Base-by-base conservation (phyloP, 2,329 filamentous ascomycete genomes). In the Calycina herbarum region DNA sequence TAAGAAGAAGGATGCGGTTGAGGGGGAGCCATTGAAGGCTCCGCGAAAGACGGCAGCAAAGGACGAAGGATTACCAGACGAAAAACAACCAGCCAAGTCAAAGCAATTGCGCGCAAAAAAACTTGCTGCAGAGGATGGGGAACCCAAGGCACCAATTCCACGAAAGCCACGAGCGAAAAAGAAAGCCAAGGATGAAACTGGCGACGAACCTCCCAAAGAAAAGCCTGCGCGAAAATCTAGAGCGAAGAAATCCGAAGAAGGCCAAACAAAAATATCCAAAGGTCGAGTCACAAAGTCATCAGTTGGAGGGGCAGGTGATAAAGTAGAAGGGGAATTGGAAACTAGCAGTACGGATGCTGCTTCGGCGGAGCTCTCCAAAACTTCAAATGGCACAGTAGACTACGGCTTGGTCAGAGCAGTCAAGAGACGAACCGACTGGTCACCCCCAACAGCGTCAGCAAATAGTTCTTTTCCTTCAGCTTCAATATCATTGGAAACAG, bases 371-470 rank as follows among this genome's bases (percentile, higher is more conserved):
- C 11, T 27, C 48, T 54, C 10, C 20, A 54, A 54, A 13, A 24
- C 48, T 13, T 20, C 20, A 24, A 54, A 54, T 54, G n/a, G 68
- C 4, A 54, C 59, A 24, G n/a, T 67, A 10, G 67, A 69, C 33
- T 67, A 51, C 60, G 72, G 70, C 10, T 64, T 77, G 17, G 66
- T 66, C 4, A 69, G 72, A 57, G 90, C 89, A 7, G 75, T 84
- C 31, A 79, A 78, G 57, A 81, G 90, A 66, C 82, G 86, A 66
- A 73, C 78, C 15, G 82, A 88, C 65, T 93, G 90, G 91, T 93
- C 91, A 0, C 90, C 89, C 1, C 83, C 86, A 3, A 82, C 80
- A 58, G 73, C 80, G 40, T 27, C 48, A 27, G 24, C 48, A 54
- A 27, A 10, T 27, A 54, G 5, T 13, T 24, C 48, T 13, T 24